phyloP scores from a whole-genome alignment of 1,284 basidiomycete genomes.

The Melampsora larici-populina region DNA sequence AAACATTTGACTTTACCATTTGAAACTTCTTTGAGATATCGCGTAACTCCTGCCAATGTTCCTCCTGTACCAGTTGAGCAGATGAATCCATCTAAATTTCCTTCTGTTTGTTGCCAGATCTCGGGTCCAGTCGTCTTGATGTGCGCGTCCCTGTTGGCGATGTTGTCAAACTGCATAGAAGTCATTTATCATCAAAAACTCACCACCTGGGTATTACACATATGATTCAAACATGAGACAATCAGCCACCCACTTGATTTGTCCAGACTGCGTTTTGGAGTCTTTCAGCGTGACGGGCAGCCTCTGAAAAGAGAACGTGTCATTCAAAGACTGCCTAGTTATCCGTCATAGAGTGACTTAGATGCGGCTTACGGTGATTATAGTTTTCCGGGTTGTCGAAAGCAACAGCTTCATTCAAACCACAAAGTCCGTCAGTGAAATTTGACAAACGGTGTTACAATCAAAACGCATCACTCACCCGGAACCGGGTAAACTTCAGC shows the following conservation, averaged over 20 bases:
- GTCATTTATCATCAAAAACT: neutral
- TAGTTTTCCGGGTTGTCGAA: slow-evolving; percentile 96
- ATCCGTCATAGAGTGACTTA: neutral
- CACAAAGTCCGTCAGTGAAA: neutral
- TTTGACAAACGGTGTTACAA: neutral
- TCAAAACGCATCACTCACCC: slow-evolving; percentile 12
- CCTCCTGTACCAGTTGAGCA: slow-evolving; percentile 54
- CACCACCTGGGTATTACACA: neutral
- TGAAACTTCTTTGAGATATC: slow-evolving; percentile 52
- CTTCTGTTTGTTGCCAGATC: slow-evolving; percentile 53
- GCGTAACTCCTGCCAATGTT: slow-evolving; percentile 53
- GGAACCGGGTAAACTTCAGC: slow-evolving; percentile 54
- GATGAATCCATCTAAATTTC: slow-evolving; percentile 53
- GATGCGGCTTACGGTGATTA: slow-evolving; percentile 70
- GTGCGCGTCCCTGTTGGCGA: slow-evolving; percentile 53
- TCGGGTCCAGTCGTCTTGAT: slow-evolving; percentile 54
- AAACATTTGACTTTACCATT: slow-evolving; percentile 53
- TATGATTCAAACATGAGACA: neutral
- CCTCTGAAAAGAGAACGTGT: slow-evolving; percentile 58
- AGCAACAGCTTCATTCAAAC: slow-evolving; percentile 67
- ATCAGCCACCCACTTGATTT: slow-evolving; percentile 62
- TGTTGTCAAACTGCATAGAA: slow-evolving; percentile 50
- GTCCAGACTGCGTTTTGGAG: slow-evolving; percentile 94
- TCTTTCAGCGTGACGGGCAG: slow-evolving; percentile 76
- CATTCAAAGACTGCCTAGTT: neutral